Evolutionary conservation across 352 stramenopile genomes (phyloP).

Genomic region (Pythium rishiriense): DNA sequence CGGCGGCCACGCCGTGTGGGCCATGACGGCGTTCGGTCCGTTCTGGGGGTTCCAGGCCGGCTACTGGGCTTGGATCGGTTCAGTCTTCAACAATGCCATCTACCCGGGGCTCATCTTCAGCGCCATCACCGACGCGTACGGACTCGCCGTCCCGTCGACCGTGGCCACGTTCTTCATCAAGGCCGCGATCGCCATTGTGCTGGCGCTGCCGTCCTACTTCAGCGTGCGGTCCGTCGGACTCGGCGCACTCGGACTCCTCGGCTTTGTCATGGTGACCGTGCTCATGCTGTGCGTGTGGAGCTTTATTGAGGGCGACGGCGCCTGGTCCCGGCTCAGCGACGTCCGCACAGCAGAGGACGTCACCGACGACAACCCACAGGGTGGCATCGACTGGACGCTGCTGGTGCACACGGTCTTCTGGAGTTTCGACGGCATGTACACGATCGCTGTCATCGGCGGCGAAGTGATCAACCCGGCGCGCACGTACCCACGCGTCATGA

Average conservation of each 20-base stretch:
- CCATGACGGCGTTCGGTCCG: conserved; percentile 84
- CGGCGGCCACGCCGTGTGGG: conserved; percentile 85
- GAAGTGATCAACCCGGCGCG: no score
- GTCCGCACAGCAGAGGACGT: conserved; percentile 50
- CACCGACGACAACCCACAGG: no score
- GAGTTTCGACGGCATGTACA: no score
- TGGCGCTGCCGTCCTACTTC: conserved; percentile 41
- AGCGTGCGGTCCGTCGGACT: conserved; percentile 35
- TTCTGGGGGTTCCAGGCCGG: conserved; percentile 75
- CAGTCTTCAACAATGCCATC: conserved; percentile 43
- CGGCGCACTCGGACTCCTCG: conserved; percentile 27
- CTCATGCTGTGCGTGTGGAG: conserved; percentile 46
- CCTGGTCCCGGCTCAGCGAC: conserved; percentile 63
- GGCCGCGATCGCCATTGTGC: conserved; percentile 32
- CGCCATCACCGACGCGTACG: conserved; percentile 27
- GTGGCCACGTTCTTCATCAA: conserved; percentile 51
- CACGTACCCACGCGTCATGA: no score
- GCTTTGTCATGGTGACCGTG: conserved; percentile 35
- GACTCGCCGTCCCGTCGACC: conserved; percentile 24
- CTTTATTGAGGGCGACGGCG: conserved; percentile 25
- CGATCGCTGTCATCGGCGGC: no score
- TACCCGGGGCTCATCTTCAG: conserved; percentile 50
- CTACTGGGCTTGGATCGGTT: conserved; percentile 70
- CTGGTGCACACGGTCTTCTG: no score
- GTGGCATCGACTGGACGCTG: no score